phyloP scores from a whole-genome alignment of 176 grass and related monocot genomes.

The Lolium multiflorum region DNA sequence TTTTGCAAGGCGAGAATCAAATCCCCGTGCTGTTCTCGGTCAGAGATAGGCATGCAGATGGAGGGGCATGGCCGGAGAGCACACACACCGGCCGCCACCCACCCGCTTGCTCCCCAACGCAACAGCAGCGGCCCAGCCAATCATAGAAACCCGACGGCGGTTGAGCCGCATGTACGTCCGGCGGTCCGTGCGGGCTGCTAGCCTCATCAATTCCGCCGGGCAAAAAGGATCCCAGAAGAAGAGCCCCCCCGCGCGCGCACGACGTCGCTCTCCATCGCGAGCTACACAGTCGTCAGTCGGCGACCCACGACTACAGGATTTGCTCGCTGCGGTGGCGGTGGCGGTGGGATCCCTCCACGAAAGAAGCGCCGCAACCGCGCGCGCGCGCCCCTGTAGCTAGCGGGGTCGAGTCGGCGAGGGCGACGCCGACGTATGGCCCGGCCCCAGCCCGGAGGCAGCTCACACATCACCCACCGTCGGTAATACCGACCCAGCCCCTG shows the following conservation, averaged over 20 bases:
- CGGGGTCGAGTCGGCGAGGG: neutral
- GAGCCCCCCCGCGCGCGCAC: neutral
- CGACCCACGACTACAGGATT: neutral
- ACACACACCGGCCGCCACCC: neutral
- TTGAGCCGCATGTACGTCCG: neutral
- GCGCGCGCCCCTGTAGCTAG: neutral
- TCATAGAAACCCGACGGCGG: neutral
- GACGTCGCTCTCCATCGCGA: neutral
- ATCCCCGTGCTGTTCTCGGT: neutral
- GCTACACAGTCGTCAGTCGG: no score
- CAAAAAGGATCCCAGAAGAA: neutral
- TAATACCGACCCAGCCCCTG: neutral
- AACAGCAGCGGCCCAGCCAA: neutral
- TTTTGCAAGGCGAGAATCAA: neutral
- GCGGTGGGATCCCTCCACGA: conserved; percentile 28
- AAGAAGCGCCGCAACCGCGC: conserved; percentile 29
- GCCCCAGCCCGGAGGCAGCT: neutral
- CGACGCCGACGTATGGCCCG: neutral
- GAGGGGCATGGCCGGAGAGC: neutral
- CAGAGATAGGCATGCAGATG: neutral
- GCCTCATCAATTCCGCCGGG: no score
- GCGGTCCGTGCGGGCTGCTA: no score
- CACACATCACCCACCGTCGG: neutral
- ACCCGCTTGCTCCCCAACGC: neutral
- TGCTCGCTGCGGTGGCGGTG: neutral